Evolutionary conservation across 495 filamentous ascomycete species (phyloP).

Genomic region (Astrothelium macrocarpum): DNA sequence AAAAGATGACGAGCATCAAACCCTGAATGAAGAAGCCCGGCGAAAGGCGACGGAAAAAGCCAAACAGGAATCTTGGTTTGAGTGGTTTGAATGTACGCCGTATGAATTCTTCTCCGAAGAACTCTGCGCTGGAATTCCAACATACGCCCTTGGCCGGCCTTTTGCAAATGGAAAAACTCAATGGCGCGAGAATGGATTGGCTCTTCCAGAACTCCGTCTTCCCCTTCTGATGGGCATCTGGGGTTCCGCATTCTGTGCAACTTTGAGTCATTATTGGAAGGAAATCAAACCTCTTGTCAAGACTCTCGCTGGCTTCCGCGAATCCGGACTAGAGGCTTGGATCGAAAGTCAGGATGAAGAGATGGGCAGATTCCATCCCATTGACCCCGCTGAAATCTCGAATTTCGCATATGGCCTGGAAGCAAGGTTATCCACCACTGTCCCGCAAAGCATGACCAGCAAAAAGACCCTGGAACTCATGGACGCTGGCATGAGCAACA

Average conservation of each 20-base stretch:
- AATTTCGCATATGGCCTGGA: constrained; percentile 80
- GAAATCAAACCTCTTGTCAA: constrained; percentile 74
- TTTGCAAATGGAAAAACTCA: constrained; percentile 63
- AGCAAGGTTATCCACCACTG: constrained; percentile 57
- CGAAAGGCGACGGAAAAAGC: constrained; percentile 52
- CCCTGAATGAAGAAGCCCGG: constrained; percentile 33
- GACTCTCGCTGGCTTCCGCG: constrained; percentile 69
- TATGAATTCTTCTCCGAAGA: constrained; percentile 98
- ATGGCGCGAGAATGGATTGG: constrained; percentile 47
- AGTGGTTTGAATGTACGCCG: constrained; percentile 94
- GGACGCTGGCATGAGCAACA: constrained; percentile 97
- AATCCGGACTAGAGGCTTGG: constrained; percentile 66
- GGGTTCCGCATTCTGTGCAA: constrained; percentile 92
- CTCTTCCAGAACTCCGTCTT: constrained; percentile 70
- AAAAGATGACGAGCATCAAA: constrained; percentile 24
- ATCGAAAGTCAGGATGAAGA: constrained; percentile 52
- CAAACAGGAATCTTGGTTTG: constrained; percentile 77
- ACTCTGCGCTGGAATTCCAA: constrained; percentile 80
- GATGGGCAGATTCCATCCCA: constrained; percentile 79
- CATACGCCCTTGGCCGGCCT: constrained; percentile 79
- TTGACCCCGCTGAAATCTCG: constrained; percentile 78
- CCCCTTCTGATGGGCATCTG: constrained; percentile 83
- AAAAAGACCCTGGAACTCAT: constrained; percentile 71
- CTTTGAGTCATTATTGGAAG: constrained; percentile 88
- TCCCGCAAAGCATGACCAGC: constrained; percentile 62